Evolutionary conservation across 2,329 filamentous ascomycete genomes (phyloP).

Genomic region (Arthrobotrys sphaeroides): DNA sequence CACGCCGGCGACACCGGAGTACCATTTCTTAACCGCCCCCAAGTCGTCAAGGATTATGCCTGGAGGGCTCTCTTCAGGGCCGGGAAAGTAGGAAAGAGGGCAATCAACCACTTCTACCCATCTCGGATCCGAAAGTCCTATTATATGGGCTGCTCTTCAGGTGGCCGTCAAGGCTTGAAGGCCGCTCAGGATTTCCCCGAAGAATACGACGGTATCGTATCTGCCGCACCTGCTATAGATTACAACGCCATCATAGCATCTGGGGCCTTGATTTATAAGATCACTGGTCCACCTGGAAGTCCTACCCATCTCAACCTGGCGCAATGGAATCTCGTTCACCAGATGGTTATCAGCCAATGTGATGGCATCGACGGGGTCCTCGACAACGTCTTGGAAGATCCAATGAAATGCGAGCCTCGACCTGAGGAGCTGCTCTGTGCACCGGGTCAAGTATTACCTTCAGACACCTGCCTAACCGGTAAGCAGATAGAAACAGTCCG

Average conservation of each 20-base stretch:
- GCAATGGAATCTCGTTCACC: slow-evolving; percentile 59
- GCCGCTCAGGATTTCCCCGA: slow-evolving; percentile 63
- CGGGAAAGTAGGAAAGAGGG: slow-evolving; percentile 22
- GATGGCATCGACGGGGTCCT: slow-evolving; percentile 65
- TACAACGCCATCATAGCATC: slow-evolving; percentile 61
- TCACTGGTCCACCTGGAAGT: slow-evolving; percentile 56
- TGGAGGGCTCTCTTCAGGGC: slow-evolving; percentile 35
- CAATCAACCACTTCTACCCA: slow-evolving; percentile 28
- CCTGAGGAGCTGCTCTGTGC: slow-evolving; percentile 60
- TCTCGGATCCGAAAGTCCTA: slow-evolving; percentile 61
- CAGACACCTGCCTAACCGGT: slow-evolving; percentile 58
- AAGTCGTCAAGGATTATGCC: slow-evolving; percentile 44
- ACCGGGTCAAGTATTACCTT: slow-evolving; percentile 18
- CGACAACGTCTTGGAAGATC: slow-evolving; percentile 64
- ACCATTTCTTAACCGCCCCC: slow-evolving; percentile 40
- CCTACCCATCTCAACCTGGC: slow-evolving; percentile 55
- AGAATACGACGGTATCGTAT: slow-evolving; percentile 65
- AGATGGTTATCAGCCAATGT: slow-evolving; percentile 64
- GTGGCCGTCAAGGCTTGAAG: slow-evolving; percentile 65
- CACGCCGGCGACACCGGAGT: slow-evolving; percentile 38
- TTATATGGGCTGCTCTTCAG: slow-evolving; percentile 65
- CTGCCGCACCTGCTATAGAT: slow-evolving; percentile 62
- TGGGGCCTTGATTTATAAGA: slow-evolving; percentile 52
- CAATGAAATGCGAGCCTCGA: slow-evolving; percentile 60
- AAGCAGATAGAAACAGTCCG: slow-evolving; percentile 59